Conservation (phyloP, 108 stramenopile genomes). For the Cylindrotheca fusiformis region DNA sequence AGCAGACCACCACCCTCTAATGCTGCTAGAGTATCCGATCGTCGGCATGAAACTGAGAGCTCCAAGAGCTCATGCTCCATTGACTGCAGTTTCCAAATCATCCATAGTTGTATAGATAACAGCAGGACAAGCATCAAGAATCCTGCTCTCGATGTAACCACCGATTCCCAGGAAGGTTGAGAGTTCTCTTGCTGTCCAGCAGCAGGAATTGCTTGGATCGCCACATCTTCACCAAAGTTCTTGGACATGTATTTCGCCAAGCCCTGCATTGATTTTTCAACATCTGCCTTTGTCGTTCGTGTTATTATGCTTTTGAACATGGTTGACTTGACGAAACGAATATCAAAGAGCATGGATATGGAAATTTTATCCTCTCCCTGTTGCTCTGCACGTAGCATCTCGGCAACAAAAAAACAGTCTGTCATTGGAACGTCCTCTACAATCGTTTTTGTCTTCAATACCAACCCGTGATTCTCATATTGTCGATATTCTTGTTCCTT, state of each 20-base stretch:
- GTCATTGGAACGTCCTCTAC: constrained; percentile 84
- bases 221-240: constrained; percentile 1
- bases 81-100: constrained; percentile 5
- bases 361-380: constrained; percentile 21
- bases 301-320: constrained; percentile 73
- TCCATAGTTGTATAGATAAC: constrained; percentile 19
- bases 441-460: constrained; percentile 67
- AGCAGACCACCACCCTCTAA: not conserved
- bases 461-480: constrained; percentile 52
- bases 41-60: not conserved
- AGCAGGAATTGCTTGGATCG: not conserved
- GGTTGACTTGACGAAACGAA: constrained; percentile 74
- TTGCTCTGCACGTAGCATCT: constrained; percentile 57
- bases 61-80: constrained; percentile 4
- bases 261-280: constrained; percentile 49
- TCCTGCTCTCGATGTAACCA: not conserved
- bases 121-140: constrained; percentile 9
- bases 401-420: constrained; percentile 81
- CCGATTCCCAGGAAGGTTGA: not conserved
- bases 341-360: constrained; percentile 51
- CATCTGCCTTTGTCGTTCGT: constrained; percentile 58
- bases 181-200: not conserved
- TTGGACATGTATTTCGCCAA: constrained; percentile 23
- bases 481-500: constrained; percentile 67
- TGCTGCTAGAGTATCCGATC: not conserved